Evolutionary conservation across 352 stramenopile genomes (phyloP), one percentile per base, ranked within the genome.

Genomic region (Globisporangium parvum): DNA sequence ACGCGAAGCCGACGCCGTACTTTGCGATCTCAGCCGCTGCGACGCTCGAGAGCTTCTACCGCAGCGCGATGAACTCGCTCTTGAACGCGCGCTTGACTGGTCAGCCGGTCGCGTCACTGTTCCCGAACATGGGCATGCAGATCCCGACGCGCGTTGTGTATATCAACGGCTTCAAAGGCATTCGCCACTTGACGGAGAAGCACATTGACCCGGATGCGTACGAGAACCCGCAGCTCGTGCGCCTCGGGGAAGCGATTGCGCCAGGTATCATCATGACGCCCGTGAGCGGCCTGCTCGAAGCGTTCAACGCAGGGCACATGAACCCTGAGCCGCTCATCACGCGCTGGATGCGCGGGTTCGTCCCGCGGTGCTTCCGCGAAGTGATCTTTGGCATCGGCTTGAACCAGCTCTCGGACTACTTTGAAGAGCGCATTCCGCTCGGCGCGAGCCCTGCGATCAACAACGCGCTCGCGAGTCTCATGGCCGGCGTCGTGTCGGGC

Each of bases 91-190:
- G 89, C 11, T 67, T 95, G 41, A 93, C 80, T 20, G 83, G 84
- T 3, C 76, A 93, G 61, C 75, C 83, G 20, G 76, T 88, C 20
- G 76, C 73, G 31, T 85, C 73, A 31, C 71, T 97, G 18, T 98
- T 98, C 66, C 91, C 91, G 5, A 95, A 98, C 67, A 98, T 98
- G 91, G 80, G 92, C 61, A 78, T 97, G 65, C 91, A 98, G 72
- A 92, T 98, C 59, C 91, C 91, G 3, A 96, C 84, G 61, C 87
- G 91, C 57, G 75, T 98, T 23, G 66, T 93, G 14, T 98, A 98
- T 69, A 96, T 97, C 62, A 96, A 95, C 65, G 91, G 91, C 51
- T 97, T 98, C 73, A 98, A 98, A 75, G 80, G 83, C 39, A 70
- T 96, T 42, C 86, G 86, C 20, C 81, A 95, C 58, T 44, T 90